Conservation (phyloP, 106 monocot species). For the Alisma plantagoaquatica region DNA sequence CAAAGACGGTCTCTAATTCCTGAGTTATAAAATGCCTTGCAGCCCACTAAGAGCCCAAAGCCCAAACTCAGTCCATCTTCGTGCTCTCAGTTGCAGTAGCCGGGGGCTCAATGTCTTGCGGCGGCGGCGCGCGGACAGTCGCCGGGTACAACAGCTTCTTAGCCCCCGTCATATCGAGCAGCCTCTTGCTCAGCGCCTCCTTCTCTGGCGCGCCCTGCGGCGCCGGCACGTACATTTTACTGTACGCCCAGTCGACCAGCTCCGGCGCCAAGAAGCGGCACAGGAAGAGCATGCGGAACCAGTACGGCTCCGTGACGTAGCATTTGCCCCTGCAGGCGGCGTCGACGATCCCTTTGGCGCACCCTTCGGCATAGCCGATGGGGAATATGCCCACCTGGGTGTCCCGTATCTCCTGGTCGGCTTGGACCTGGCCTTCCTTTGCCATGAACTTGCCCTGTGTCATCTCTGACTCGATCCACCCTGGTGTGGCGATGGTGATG, state of each 20-base stretch:
- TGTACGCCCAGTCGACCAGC: slow-evolving; percentile 34
- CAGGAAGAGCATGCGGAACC: slow-evolving; percentile 39
- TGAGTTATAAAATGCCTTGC: too few relatives aligned
- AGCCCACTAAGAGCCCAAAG: too few relatives aligned
- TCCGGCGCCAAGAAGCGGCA: slow-evolving; percentile 53
- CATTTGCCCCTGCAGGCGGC: slow-evolving; percentile 45
- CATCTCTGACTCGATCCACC: slow-evolving; percentile 60
- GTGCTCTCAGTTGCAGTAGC: not conserved
- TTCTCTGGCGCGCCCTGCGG: slow-evolving; percentile 5
- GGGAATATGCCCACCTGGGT: slow-evolving; percentile 50
- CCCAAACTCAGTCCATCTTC: slow-evolving; percentile 5
- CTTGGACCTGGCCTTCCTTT: slow-evolving; percentile 37
- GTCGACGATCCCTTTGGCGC: slow-evolving; percentile 41
- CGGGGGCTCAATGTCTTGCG: too few relatives aligned
- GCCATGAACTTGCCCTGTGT: slow-evolving; percentile 42
- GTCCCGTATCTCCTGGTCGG: slow-evolving; percentile 47
- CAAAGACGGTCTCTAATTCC: too few relatives aligned
- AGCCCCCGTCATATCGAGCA: slow-evolving; percentile 36
- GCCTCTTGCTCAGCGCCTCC: slow-evolving; percentile 34
- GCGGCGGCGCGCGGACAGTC: not conserved
- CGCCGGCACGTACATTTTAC: slow-evolving; percentile 27
- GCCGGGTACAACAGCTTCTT: slow-evolving; percentile 59
- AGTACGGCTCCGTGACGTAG: slow-evolving; percentile 64
- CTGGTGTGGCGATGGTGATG: slow-evolving; percentile 42
- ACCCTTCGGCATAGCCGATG: slow-evolving; percentile 24